Evolutionary conservation across 169 alveolate genomes (phyloP), one percentile per base, ranked within the genome.

Genomic region (Cryptosporidium canis): DNA sequence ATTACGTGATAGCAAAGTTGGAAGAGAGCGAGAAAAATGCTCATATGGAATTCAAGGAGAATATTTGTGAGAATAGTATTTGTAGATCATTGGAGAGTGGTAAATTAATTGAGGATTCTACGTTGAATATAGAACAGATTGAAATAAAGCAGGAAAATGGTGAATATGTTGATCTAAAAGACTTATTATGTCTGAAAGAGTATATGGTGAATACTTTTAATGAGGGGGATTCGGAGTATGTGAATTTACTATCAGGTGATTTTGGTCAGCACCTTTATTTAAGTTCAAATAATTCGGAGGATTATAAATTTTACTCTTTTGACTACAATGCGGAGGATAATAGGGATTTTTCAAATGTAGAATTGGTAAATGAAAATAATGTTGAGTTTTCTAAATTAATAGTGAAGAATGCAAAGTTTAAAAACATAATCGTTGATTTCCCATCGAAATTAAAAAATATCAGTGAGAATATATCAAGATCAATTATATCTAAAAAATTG

Each of bases 221-320:
- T 61, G 45, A 33, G n/a, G n/a, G 6, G n/a, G 31, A 61, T 61
- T 27, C 24, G 24, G 45, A 33, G n/a, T 29, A 67, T 24, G 27
- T 41, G 11, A 43, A 43, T 43, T 44, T 67, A 44, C 11, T 67
- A 37, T 21, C 35, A 21, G 45, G 45, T 44, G 44, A 67, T 67
- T 67, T 64, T 24, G 53, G 27, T 27, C 41, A 44, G 14, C 47
- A 67, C 9, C 4, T 18, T 18, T 67, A 44, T 51, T 55, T 70
- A 70, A 70, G 84, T 55, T 70, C 84, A 51, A 70, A 70, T 2
- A 27, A 48, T 31, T 70, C 84, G 12, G 84, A 70, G 21, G 84
- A 70, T n/a, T 33, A 35, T 5, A 70, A 70, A 47, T 70, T 70
- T 51, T 70, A 70, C 53, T 51, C 66, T 27, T 14, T 48, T 16